These are phyloP conservation scores for Aphanomyces invadans DNA, from an alignment of 352 stramenopile species.

Conservation along the genomic window DNA sequence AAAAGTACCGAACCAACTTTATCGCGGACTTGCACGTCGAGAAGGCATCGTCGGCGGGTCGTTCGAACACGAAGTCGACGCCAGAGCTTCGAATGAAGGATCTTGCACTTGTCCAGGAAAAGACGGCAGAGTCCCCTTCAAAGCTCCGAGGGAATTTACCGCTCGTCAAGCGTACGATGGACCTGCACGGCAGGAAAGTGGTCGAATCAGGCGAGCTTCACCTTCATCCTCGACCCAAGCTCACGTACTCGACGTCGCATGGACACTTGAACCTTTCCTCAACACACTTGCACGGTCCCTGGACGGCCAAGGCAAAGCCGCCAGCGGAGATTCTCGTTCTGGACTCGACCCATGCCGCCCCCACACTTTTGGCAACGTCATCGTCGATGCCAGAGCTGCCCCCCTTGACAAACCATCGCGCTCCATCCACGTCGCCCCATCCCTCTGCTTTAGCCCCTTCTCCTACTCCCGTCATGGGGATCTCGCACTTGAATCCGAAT, in stretches of 20 bases:
- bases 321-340: background rate
- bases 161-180: background rate
- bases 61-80: no score
- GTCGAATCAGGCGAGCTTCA: background rate
- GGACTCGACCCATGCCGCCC: background rate
- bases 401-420: background rate
- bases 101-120: no score
- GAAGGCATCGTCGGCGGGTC: no score
- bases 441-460: background rate
- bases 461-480: background rate
- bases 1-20: conserved; percentile 54
- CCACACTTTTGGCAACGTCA: background rate
- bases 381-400: background rate
- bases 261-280: background rate
- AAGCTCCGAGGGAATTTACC: background rate
- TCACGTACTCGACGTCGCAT: background rate
- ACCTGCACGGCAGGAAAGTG: background rate
- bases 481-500: conserved; percentile 11
- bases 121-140: no score
- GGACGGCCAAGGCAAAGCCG: background rate
- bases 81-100: no score
- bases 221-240: background rate
- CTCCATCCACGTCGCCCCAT: no score
- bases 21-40: background rate
- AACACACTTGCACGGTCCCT: background rate